Base-by-base conservation (phyloP, 768 basidiomycete genomes). In the Pisolithus tinctorius region DNA sequence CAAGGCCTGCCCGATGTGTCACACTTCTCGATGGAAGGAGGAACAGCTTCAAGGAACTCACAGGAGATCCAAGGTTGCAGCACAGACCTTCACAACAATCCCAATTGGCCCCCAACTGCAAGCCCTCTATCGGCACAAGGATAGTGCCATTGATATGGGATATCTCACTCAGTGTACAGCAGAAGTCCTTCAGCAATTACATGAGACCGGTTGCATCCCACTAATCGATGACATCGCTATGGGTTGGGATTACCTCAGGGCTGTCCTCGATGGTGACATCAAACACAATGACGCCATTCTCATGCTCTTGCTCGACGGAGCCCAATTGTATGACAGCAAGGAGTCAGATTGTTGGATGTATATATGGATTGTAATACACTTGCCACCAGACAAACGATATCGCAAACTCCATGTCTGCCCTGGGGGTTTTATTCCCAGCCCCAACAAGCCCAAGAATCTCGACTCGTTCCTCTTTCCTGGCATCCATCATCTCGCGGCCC, bases 291-390 rank as follows among this genome's bases (percentile, higher is more conserved):
- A 73, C 48, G 64, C 62, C 4, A 43, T 71, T 10, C 55, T 74
- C 3, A 58, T 71, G 51, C 50, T 66, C 4, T 74, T 71, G 0
- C 59, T 72, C 3, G 71, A 75, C 49, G 72, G 72, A 3, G 66
- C 69, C 0, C 72, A 75, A 54, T 67, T 75, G 3, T 51, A 44
- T 31, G 41, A 44, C 4, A 52, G 65, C 42, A 67, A 27, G 55
- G 34, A 8, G 4, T 73, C 72, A 0, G 64, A 61, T 27, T 61
- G 59, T 37, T 66, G 66, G 63, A 59, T 68, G 1, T 60, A 55
- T 25, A 69, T 74, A 16, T 71, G 69, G 71, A 53, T 74, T 9
- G 45, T 76, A 3, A 25, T 71, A 0, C 64, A 72, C 51, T 47
- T 68, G 3, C n/a, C 52, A 1, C 73, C 70, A 0, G 58, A 60